Percentiles rank a stretch among this genome's conserved stretches.
Evolutionary conservation across 1,139 yeast species (phyloP).

Genomic region (Scheffersomyces illinoinensis): DNA sequence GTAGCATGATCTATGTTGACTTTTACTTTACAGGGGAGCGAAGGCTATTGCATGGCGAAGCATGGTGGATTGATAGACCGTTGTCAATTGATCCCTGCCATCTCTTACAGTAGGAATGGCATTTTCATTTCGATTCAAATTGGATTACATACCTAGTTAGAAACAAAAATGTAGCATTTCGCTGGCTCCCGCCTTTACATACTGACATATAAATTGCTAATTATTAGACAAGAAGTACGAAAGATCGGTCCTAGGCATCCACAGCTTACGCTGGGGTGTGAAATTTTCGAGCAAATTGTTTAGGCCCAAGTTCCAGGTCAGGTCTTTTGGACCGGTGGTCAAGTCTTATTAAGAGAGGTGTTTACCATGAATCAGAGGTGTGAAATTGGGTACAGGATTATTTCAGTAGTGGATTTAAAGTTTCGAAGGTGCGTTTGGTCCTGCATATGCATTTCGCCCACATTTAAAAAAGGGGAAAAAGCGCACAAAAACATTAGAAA

Average conservation of each 20-base stretch:
- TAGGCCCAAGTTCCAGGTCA: background rate
- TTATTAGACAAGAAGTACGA: background rate
- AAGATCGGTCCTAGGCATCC: background rate
- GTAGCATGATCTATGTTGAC: background rate
- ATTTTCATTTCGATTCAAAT: background rate
- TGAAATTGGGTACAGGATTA: background rate
- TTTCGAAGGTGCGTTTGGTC: background rate
- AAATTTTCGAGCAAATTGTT: background rate
- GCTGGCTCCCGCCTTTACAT: no score
- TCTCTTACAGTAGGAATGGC: background rate
- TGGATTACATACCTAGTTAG: background rate
- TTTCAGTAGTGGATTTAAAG: background rate
- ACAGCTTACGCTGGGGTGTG: background rate
- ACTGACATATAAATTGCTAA: background rate
- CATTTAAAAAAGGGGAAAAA: background rate
- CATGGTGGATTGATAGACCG: background rate
- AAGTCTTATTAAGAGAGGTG: background rate
- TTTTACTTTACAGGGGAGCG: background rate
- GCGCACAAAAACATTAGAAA: background rate
- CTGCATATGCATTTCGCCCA: background rate
- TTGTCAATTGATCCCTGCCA: background rate
- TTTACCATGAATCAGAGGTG: background rate
- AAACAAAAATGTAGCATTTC: no score
- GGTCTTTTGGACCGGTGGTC: background rate
- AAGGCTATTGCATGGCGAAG: background rate